Base-by-base conservation (phyloP, 2,329 filamentous ascomycete genomes). In the Nannizziopsis arthrosporioides region DNA sequence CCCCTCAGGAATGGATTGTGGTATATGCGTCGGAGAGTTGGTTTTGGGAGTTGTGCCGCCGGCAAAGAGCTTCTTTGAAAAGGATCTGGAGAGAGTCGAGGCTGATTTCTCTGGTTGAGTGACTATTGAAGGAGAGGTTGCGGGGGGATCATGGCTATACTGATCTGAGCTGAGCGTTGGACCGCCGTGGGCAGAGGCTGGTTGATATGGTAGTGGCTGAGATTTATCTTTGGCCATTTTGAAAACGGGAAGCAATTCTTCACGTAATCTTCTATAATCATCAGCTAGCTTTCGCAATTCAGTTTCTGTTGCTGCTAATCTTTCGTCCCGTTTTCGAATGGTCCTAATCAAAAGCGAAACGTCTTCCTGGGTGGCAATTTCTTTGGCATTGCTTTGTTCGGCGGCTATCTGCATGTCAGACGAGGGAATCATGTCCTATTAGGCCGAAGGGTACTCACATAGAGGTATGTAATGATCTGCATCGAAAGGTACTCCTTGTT, bases 391-490 rank as follows among this genome's bases (percentile, higher is more conserved):
- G 63, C 89, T 85, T 55, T 84, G 84, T 62, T 95, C 92, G 62
- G 88, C 90, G 55, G 92, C 90, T 94, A 61, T 47, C 6, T 27
- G n/a, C 10, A 35, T 54, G 43, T 36, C 22, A 46, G 19, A 37
- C 22, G 22, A 27, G 7, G 7, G 22, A 7, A 27, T 27, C 7
- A 27, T 4, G 7, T 27, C 7, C 22, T 27, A 27, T n/a, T n/a
- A 7, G 22, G 3, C 4, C 22, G 7, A 7, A 27, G 22, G 22
- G 22, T 35, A 73, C 84, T 59, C 81, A 94, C 89, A 92, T 44
- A 92, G 73, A 34, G 92, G 92, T 44, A 95, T 77, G 64, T 95
- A 98, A 65, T 96, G 86, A 59, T 95, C 90, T 53, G 83, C 82
- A 62, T 96, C 90, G 58, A 95, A 78, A 12, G 86, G 84, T 51